A percentile compares a stretch with the other conserved stretches of the same genome.
phyloP scores from a whole-genome alignment of 1,284 basidiomycete genomes.

The Afroboletus lepidellus region DNA sequence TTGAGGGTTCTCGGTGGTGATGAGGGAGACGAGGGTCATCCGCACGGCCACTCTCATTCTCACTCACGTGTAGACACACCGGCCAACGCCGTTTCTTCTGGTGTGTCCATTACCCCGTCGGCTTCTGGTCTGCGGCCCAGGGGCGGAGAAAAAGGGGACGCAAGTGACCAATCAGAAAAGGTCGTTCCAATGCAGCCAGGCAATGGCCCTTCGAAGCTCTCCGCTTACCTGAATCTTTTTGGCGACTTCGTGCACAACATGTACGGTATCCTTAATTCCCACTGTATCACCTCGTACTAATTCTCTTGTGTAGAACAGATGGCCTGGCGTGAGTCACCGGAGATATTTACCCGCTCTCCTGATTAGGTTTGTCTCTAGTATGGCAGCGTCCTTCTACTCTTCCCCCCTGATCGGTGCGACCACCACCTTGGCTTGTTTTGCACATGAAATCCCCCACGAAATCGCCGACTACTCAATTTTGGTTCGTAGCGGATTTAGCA shows the following conservation, averaged over 20 bases:
- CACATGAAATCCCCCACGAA: slow-evolving; percentile 90
- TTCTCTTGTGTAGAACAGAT: slow-evolving; percentile 60
- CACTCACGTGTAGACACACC: slow-evolving; percentile 38
- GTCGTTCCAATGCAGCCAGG: slow-evolving; percentile 27
- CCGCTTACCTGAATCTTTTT: slow-evolving; percentile 87
- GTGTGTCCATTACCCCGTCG: slow-evolving; percentile 30
- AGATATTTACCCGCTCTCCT: neutral
- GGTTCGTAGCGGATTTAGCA: slow-evolving; percentile 85
- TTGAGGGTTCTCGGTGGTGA: slow-evolving; percentile 74
- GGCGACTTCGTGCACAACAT: slow-evolving; percentile 89
- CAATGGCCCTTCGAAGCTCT: slow-evolving; percentile 69
- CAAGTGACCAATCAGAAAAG: slow-evolving; percentile 18
- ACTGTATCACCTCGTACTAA: slow-evolving; percentile 20
- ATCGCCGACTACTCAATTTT: slow-evolving; percentile 91
- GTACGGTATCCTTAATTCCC: slow-evolving; percentile 42
- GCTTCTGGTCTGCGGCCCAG: slow-evolving; percentile 35
- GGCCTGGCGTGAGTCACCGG: slow-evolving; percentile 69
- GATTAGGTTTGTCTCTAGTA: slow-evolving; percentile 42
- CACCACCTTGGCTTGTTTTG: slow-evolving; percentile 87
- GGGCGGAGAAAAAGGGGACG: slow-evolving; percentile 27
- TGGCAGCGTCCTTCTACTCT: slow-evolving; percentile 90
- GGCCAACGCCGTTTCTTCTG: slow-evolving; percentile 33
- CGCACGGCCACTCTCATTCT: slow-evolving; percentile 58
- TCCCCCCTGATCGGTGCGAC: slow-evolving; percentile 87
- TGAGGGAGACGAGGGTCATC: slow-evolving; percentile 49